Percentiles rank a stretch among this genome's conserved stretches.
Evolutionary conservation across 139 green algal species (phyloP).

Genomic region (Asterochloris sp.): DNA sequence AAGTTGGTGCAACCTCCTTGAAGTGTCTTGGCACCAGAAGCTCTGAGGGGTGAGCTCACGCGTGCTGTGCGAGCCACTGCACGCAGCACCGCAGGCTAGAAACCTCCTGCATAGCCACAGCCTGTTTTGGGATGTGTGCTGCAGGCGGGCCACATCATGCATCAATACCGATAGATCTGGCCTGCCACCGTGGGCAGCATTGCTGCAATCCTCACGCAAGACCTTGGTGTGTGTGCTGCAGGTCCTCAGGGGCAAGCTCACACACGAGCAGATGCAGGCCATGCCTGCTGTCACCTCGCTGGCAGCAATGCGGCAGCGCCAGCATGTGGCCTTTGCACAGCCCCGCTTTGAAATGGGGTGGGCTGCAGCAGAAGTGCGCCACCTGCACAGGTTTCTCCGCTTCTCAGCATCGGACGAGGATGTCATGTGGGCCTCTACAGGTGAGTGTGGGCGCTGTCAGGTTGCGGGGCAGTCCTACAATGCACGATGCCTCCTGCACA

Average conservation of each 20-base stretch:
- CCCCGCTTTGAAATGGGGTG: not conserved
- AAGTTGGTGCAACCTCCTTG: too few relatives aligned
- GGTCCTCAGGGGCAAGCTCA: constrained; percentile 8
- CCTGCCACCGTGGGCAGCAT: too few relatives aligned
- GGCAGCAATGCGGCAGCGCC: not conserved
- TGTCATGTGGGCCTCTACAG: not conserved
- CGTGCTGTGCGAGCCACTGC: too few relatives aligned
- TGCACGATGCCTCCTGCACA: not conserved
- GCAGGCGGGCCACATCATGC: too few relatives aligned
- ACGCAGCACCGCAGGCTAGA: too few relatives aligned
- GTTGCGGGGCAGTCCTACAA: not conserved
- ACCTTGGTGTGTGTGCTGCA: not conserved
- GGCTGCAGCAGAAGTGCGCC: not conserved
- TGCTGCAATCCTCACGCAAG: too few relatives aligned
- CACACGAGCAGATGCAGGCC: not conserved
- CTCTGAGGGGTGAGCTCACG: too few relatives aligned
- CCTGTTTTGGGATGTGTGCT: too few relatives aligned
- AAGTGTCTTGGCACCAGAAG: too few relatives aligned
- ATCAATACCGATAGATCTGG: too few relatives aligned
- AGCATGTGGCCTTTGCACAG: not conserved
- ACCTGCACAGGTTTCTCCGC: constrained; percentile 1
- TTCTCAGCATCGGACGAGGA: constrained; percentile 1
- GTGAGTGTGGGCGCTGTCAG: not conserved
- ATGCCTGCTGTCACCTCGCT: not conserved
- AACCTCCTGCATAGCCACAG: too few relatives aligned